Conservation (phyloP, 2,329 filamentous ascomycete genomes). For the Alternaria sp. region DNA sequence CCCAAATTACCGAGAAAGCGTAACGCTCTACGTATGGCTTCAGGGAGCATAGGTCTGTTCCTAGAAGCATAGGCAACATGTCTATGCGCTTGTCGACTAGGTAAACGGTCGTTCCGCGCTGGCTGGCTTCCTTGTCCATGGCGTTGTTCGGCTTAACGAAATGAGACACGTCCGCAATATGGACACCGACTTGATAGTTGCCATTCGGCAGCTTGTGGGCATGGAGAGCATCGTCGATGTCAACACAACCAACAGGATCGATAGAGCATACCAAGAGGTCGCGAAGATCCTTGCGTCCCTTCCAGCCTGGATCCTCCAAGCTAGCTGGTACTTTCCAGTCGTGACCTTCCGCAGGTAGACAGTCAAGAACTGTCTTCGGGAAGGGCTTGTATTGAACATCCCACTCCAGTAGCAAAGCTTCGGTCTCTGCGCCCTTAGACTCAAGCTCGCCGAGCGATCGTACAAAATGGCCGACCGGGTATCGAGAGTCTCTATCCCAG, state of each 20-base stretch:
- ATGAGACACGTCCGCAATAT: conserved; percentile 99
- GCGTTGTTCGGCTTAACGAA: conserved; percentile 97
- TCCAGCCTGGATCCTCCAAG: conserved; percentile 84
- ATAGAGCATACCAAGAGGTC: conserved; percentile 94
- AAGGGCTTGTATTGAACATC: conserved; percentile 98
- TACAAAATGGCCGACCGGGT: conserved; percentile 92
- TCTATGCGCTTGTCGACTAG: conserved; percentile 99
- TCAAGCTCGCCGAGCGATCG: conserved; percentile 91
- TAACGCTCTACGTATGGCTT: conserved; percentile 93
- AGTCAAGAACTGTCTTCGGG: conserved; percentile 93
- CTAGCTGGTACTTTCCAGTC: conserved; percentile 90
- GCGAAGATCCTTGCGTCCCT: conserved; percentile 80
- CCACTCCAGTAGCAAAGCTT: conserved; percentile 90
- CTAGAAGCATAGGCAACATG: conserved; percentile 96
- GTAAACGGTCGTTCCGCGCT: conserved; percentile 95
- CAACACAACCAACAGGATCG: conserved; percentile 92
- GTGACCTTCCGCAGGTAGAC: conserved; percentile 87
- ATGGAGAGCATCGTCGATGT: conserved; percentile 97
- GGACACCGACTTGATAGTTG: conserved; percentile 94
- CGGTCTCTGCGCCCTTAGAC: conserved; percentile 96
- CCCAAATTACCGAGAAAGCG: conserved; percentile 68
- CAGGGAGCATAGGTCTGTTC: conserved; percentile 93
- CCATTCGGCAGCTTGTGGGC: conserved; percentile 85
- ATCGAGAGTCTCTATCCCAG: conserved; percentile 92
- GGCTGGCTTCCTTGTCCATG: conserved; percentile 94